Evolutionary conservation across 2,329 filamentous ascomycete species (phyloP).

Genomic region (Byssothecium circinans): DNA sequence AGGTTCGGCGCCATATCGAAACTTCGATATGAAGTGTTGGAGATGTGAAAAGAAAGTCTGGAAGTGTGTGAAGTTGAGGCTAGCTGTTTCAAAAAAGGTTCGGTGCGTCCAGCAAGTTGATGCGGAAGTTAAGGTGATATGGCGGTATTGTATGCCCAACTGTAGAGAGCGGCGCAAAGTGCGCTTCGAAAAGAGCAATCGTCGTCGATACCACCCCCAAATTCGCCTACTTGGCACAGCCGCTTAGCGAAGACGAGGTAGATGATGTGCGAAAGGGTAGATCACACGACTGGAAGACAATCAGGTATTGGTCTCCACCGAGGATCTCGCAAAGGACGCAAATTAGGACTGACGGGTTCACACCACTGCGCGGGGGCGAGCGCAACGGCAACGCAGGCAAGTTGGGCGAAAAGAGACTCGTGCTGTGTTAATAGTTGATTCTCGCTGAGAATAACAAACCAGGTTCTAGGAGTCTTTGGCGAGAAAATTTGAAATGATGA

Average conservation of each 20-base stretch:
- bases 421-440: neutral
- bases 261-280: neutral
- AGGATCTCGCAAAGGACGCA: neutral
- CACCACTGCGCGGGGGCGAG: neutral
- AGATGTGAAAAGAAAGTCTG: neutral
- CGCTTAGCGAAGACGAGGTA: neutral
- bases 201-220: neutral
- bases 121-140: neutral
- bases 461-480: neutral
- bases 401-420: neutral
- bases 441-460: neutral
- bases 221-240: neutral
- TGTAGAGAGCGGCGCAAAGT: neutral
- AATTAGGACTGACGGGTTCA: neutral
- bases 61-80: neutral
- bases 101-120: neutral
- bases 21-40: neutral
- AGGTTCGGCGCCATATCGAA: conserved; percentile 53
- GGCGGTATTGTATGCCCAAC: neutral
- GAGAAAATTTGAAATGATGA: neutral
- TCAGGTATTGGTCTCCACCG: neutral
- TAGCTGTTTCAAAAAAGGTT: neutral
- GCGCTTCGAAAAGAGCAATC: neutral
- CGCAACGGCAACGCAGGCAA: neutral
- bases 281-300: neutral